Evolutionary conservation across 257 asterid species (phyloP).

Genomic region (Lycium ferocissimum): DNA sequence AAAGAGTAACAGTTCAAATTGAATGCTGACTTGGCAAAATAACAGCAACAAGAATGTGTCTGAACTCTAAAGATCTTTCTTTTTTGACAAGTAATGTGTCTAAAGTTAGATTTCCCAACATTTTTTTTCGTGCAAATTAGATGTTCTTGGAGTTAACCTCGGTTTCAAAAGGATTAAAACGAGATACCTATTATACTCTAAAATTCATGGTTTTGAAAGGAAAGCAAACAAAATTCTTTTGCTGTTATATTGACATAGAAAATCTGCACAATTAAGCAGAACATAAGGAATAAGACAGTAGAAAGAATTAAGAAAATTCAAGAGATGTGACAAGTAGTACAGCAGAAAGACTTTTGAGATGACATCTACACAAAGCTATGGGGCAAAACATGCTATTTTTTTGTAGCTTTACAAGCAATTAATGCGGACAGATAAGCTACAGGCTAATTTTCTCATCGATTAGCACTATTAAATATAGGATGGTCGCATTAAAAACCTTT

Average conservation of each 20-base stretch:
- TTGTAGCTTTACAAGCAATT: slow-evolving; percentile 12
- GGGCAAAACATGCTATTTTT: not conserved
- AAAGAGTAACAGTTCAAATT: slow-evolving; percentile 1
- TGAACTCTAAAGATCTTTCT: not conserved
- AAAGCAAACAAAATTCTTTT: not conserved
- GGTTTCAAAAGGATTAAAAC: slow-evolving; percentile 1
- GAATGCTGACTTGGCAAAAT: slow-evolving; percentile 4
- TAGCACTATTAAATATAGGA: not conserved
- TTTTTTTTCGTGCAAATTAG: not conserved
- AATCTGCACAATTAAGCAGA: slow-evolving; percentile 15
- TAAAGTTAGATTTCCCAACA: not conserved
- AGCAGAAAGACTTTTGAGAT: slow-evolving; percentile 10
- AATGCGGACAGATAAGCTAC: not conserved
- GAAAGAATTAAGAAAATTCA: not conserved
- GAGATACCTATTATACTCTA: slow-evolving; percentile 1
- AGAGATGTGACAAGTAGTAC: slow-evolving; percentile 1
- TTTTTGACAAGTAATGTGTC: not conserved
- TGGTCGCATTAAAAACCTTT: not conserved
- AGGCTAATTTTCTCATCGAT: not conserved
- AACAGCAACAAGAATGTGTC: slow-evolving; percentile 2
- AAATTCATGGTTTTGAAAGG: not conserved
- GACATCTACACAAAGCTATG: not conserved
- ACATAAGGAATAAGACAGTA: not conserved
- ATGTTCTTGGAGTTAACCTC: slow-evolving; percentile 1
- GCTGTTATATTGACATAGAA: not conserved